Percentiles rank a stretch among this genome's conserved stretches.
These are phyloP conservation scores for Globisporangium splendens DNA, from an alignment of 352 stramenopile genomes.

Conservation along the genomic window DNA sequence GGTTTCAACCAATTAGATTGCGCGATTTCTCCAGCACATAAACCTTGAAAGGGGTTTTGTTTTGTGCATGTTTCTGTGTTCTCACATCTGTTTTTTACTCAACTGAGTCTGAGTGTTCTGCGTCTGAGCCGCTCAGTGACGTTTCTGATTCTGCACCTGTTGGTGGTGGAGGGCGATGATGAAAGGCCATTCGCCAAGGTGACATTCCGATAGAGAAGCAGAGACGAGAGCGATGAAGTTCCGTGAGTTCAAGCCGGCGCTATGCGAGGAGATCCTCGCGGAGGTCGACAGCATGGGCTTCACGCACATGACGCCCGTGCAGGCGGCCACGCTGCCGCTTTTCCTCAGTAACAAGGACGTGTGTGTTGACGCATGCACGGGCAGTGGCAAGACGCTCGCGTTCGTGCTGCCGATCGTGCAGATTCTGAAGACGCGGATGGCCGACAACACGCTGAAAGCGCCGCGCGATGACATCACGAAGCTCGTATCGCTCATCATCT, in stretches of 20 bases:
- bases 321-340: slow-evolving; percentile 89
- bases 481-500: slow-evolving; percentile 82
- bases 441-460: slow-evolving; percentile 50
- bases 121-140: neutral
- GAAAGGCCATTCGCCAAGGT: neutral
- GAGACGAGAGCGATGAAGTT: slow-evolving; percentile 54
- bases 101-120: too few species aligned
- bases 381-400: slow-evolving; percentile 93
- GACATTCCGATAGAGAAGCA: too few species aligned
- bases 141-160: neutral
- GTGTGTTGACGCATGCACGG: slow-evolving; percentile 93
- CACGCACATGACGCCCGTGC: slow-evolving; percentile 89
- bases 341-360: slow-evolving; percentile 95
- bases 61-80: too few species aligned
- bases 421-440: slow-evolving; percentile 74
- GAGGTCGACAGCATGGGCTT: slow-evolving; percentile 83
- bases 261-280: slow-evolving; percentile 68
- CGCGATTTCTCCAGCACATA: neutral
- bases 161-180: neutral
- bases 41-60: too few species aligned
- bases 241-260: slow-evolving; percentile 71
- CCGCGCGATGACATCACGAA: slow-evolving; percentile 62
- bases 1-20: neutral
- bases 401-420: slow-evolving; percentile 95
- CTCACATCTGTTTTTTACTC: too few species aligned